These are phyloP conservation scores for Paraglomus brasilianum DNA, from an alignment of 192 early-diverging fungal species.

Conservation along the genomic window DNA sequence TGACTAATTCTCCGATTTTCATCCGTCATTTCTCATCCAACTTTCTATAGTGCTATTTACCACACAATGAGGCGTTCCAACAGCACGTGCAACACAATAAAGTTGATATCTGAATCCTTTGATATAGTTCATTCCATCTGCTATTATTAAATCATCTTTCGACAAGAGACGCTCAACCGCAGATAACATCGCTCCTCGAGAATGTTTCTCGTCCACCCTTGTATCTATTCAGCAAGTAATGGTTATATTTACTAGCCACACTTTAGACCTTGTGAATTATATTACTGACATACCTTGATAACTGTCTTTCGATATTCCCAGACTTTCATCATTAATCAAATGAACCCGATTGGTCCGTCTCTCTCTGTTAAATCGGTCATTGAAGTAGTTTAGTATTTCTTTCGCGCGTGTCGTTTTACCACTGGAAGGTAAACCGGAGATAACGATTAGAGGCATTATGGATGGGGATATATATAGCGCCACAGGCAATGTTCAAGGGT, in stretches of 20 bases:
- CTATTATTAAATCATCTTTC: conserved; percentile 86
- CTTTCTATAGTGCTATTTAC: conserved; percentile 37
- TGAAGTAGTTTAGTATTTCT: conserved; percentile 63
- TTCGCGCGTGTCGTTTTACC: conserved; percentile 85
- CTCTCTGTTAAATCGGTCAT: conserved; percentile 42
- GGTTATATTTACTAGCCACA: conserved; percentile 12
- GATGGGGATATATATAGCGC: neutral
- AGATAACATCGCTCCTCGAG: conserved; percentile 81
- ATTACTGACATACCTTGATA: conserved; percentile 57
- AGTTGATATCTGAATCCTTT: conserved; percentile 98
- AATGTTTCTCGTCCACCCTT: conserved; percentile 80
- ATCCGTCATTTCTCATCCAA: neutral
- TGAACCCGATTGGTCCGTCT: conserved; percentile 50
- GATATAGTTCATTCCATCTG: conserved; percentile 96
- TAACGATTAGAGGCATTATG: conserved; percentile 89
- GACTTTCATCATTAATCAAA: conserved; percentile 77
- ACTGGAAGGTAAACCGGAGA: conserved; percentile 85
- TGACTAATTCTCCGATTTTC: too few species aligned
- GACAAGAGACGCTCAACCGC: conserved; percentile 84
- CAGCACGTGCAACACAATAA: conserved; percentile 82
- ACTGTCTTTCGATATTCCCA: conserved; percentile 58
- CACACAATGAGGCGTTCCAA: conserved; percentile 85
- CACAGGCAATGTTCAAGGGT: too few species aligned
- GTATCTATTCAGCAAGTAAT: conserved; percentile 29
- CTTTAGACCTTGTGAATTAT: conserved; percentile 34